Evolutionary conservation across 2,329 filamentous ascomycete genomes (phyloP), one percentile per base, ranked within the genome.

Genomic region (Colletotrichum agaves): DNA sequence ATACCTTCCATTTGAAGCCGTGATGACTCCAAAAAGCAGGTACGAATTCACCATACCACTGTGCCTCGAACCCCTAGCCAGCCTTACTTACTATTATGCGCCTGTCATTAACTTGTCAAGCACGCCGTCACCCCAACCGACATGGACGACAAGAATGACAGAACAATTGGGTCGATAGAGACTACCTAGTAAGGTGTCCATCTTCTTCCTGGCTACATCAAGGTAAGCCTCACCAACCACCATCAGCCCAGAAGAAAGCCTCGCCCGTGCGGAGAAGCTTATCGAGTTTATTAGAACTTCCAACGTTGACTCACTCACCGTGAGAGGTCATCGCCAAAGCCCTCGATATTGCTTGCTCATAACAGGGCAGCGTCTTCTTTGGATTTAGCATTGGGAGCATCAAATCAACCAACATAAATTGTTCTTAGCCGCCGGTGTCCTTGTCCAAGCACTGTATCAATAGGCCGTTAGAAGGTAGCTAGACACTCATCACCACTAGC

Each of bases 141-240:
- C 52, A 47, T 23, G 23, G 15, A 35, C 44, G 64, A 67, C 64
- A 67, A 58, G 27, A 17, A 57, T 35, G 60, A 57, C 50, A 5
- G 12, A 19, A 27, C 17, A 23, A 35, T 21, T 52, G 43, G n/a
- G 5, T 35, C 33, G 6, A 52, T n/a, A 31, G 46, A 21, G n/a
- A 19, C 49, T 33, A 11, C 37, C n/a, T 35, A n/a, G n/a, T n/a
- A n/a, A n/a, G n/a, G n/a, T n/a, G n/a, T n/a, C n/a, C n/a, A 19
- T 27, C 31, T 11, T n/a, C 35, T 11, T 47, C 19, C 52, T 63
- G 43, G 43, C 19, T 31, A 52, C 23, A 35, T 41, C 46, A n/a
- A n/a, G n/a, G n/a, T 58, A 17, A 49, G 58, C 49, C 44, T 41
- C 13, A 31, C 15, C 31, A 39, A 21, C 33, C 50, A 39, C 27